A percentile compares a stretch with the other conserved stretches of the same genome.
These are phyloP conservation scores for Tolypocladium nubicola DNA, from an alignment of 2,329 filamentous ascomycete species.

Conservation along the genomic window DNA sequence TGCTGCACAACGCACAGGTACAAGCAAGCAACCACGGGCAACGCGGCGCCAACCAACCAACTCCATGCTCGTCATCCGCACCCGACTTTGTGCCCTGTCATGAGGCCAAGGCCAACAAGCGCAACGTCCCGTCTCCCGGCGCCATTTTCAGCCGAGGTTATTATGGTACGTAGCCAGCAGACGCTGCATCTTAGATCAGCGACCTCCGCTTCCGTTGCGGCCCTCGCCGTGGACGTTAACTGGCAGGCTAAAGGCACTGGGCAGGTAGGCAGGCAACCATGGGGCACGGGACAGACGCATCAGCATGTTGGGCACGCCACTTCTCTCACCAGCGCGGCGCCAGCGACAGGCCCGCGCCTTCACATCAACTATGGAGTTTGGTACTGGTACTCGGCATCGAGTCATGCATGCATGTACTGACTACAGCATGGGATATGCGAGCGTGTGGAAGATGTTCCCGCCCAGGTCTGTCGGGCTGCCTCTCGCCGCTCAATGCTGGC, in stretches of 20 bases:
- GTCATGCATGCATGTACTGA: background rate
- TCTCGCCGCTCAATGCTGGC: background rate
- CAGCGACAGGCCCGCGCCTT: background rate
- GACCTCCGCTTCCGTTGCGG: background rate
- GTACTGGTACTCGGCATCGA: background rate
- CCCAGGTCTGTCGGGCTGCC: background rate
- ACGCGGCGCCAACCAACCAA: background rate
- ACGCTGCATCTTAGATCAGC: constrained; percentile 3
- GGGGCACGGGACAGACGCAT: background rate
- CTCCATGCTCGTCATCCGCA: background rate
- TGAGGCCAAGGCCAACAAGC: background rate
- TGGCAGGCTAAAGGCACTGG: background rate
- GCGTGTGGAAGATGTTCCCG: background rate
- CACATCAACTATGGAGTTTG: background rate
- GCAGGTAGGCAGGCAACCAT: background rate
- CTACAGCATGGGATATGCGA: background rate
- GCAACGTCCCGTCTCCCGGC: constrained; percentile 1
- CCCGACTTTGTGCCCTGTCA: background rate
- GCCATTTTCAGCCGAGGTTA: constrained; percentile 4
- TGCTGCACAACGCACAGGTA: too few relatives aligned
- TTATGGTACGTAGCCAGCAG: background rate
- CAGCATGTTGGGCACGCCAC: background rate
- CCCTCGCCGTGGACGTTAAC: background rate
- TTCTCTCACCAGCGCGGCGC: background rate
- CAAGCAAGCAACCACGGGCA: background rate